phyloP scores from a whole-genome alignment of 331 rosid genomes.

The Telfairia occidentalis region DNA sequence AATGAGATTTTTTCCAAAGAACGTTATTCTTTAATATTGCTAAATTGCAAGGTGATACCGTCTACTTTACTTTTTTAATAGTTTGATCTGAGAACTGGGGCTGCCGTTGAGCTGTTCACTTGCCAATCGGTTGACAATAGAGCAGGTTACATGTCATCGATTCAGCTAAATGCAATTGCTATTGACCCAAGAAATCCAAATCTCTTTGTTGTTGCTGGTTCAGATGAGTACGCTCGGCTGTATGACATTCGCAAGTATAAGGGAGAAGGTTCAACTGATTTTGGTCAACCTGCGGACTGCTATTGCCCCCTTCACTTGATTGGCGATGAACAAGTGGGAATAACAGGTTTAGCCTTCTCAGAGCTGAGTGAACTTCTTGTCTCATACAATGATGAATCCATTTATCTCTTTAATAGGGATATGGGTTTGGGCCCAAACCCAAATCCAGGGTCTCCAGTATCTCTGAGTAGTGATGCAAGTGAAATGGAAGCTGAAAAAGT shows the following conservation, averaged over 20 bases:
- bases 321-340: conserved; percentile 43
- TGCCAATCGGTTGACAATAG: conserved; percentile 43
- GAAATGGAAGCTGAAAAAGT: conserved; percentile 33
- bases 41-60: conserved; percentile 16
- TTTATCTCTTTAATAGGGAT: conserved; percentile 65
- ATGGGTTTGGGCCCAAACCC: conserved; percentile 68
- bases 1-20: background rate
- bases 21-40: background rate
- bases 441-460: conserved; percentile 29
- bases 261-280: conserved; percentile 55
- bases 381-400: conserved; percentile 57
- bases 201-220: conserved; percentile 69
- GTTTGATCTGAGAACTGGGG: conserved; percentile 74
- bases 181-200: conserved; percentile 86
- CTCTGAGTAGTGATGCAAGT: conserved; percentile 41
- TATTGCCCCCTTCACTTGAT: conserved; percentile 70
- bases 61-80: conserved; percentile 25
- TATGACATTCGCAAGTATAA: conserved; percentile 66
- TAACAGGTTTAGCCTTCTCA: conserved; percentile 86
- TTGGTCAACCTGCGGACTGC: conserved; percentile 46
- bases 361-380: conserved; percentile 81
- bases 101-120: conserved; percentile 54
- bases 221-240: conserved; percentile 59
- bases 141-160: conserved; percentile 27
- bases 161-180: conserved; percentile 65